A percentile compares a stretch with the other conserved stretches of the same genome.
These are phyloP conservation scores for Neofusicoccum kwambonambiense DNA, from an alignment of 2,329 filamentous ascomycete species.

Conservation along the genomic window DNA sequence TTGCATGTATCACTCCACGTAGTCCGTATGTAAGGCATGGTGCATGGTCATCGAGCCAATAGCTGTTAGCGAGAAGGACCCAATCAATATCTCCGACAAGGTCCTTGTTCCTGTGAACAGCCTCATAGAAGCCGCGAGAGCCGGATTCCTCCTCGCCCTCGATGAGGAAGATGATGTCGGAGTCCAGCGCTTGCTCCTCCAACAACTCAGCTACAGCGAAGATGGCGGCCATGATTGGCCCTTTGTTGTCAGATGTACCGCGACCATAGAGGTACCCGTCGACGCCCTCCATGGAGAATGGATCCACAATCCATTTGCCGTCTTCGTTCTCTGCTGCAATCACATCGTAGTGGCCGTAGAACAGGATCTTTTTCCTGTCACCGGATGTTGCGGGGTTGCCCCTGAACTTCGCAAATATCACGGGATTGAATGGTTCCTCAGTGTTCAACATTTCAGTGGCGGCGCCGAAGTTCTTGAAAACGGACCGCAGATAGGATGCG, in stretches of 20 bases:
- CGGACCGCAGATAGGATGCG: constrained; percentile 81
- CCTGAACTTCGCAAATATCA: constrained; percentile 87
- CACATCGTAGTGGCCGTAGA: constrained; percentile 98
- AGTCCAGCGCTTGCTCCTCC: constrained; percentile 77
- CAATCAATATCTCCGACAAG: constrained; percentile 90
- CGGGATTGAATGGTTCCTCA: constrained; percentile 74
- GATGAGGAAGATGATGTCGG: constrained; percentile 90
- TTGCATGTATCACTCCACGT: constrained; percentile 90
- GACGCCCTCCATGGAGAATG: constrained; percentile 83
- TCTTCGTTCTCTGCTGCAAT: constrained; percentile 83
- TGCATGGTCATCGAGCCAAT: constrained; percentile 95
- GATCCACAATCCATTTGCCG: constrained; percentile 81
- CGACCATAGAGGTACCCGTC: constrained; percentile 94
- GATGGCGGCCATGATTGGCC: constrained; percentile 87
- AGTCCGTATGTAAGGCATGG: constrained; percentile 94
- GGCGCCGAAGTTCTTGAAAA: constrained; percentile 91
- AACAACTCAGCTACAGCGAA: constrained; percentile 90
- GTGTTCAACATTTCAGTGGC: constrained; percentile 88
- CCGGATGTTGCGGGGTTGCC: constrained; percentile 67
- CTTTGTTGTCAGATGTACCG: constrained; percentile 97
- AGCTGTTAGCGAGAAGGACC: constrained; percentile 93
- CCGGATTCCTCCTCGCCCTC: constrained; percentile 97
- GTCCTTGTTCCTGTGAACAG: constrained; percentile 74
- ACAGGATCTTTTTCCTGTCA: constrained; percentile 80
- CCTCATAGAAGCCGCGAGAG: constrained; percentile 84